These are phyloP conservation scores for Moniliella sp. DNA, from an alignment of 1,284 basidiomycete species.

Conservation along the genomic window DNA sequence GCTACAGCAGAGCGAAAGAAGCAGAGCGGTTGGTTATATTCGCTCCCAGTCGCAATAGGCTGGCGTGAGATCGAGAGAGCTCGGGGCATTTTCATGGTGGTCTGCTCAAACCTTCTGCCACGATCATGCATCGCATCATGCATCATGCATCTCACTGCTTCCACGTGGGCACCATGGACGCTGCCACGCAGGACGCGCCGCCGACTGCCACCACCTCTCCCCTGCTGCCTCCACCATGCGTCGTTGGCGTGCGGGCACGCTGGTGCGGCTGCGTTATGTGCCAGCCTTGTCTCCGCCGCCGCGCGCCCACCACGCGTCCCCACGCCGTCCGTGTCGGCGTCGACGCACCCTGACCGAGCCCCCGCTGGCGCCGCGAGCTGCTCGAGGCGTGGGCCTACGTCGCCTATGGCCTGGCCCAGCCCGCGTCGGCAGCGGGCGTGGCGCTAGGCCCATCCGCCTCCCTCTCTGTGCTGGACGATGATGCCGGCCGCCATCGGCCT, in stretches of 20 bases:
- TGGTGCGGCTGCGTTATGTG: no score
- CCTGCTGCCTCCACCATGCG: background rate
- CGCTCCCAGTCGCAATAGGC: slow-evolving; percentile 53
- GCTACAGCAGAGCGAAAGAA: no score
- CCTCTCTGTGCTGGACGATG: slow-evolving; percentile 12
- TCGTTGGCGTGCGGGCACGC: slow-evolving; percentile 1
- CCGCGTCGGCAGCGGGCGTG: slow-evolving; percentile 1
- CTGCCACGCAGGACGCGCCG: background rate
- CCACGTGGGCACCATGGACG: background rate
- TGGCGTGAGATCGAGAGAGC: slow-evolving; percentile 60
- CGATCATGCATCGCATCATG: slow-evolving; percentile 12
- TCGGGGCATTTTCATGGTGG: slow-evolving; percentile 61
- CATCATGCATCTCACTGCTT: slow-evolving; percentile 6
- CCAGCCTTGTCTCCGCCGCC: no score
- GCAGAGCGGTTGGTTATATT: no score
- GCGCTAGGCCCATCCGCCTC: slow-evolving; percentile 3
- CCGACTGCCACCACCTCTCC: slow-evolving; percentile 2
- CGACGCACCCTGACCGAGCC: no score
- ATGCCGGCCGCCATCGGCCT: slow-evolving; percentile 12
- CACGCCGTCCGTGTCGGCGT: no score
- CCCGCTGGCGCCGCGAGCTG: no score
- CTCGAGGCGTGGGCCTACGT: no score
- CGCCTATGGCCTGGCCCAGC: slow-evolving; percentile 4
- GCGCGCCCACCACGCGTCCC: no score
- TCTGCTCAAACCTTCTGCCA: slow-evolving; percentile 29